Base-by-base conservation (phyloP, 139 green algal genomes). In the Raphidocelis subcapitata region DNA sequence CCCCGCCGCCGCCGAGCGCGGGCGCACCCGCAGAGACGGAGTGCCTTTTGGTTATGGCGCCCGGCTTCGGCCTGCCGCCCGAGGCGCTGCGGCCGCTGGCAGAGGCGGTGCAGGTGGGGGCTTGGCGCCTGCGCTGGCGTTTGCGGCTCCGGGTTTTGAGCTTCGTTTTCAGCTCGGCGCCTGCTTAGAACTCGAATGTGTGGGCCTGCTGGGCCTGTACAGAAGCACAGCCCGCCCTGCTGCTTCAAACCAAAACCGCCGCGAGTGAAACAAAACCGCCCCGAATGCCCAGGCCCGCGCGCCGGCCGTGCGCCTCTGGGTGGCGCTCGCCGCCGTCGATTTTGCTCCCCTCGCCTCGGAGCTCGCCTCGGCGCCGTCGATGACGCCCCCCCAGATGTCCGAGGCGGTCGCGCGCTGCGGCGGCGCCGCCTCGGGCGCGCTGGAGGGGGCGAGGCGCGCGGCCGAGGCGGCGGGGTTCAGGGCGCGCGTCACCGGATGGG, bases 31-130 rank as follows among this genome's bases (percentile, higher is more conserved):
- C 56, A 12, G 56, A 74, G 55, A 61, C 55, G 24, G 68, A 74
- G 68, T 65, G 49, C 24, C 56, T 74, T 18, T 55, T 74, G 55
- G 56, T 74, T 26, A 24, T 74, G 44, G 68, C 60, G 24, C 68
- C 68, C 3, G 68, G 68, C 3, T 47, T 49, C n/a, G 28, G 32
- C 15, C 15, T 74, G 26, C 24, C 14, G 0, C 68, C 68, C 12
- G n/a, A 59, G 36, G 55, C 65, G 28, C 56, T 74, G 35, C 41
- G 46, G 10, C 37, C 55, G 26, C 56, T 74, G 21, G 68, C 49
- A 66, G 68, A 74, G 5, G 28, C 60, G 18, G 44, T 49, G 0
- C 55, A 67, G 56, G 68, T 74, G 67, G n/a, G 52, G n/a, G n/a
- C n/a, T n/a, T n/a, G n/a, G n/a, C n/a, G n/a, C n/a, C n/a, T n/a